Percentiles rank a stretch among this genome's conserved stretches.
Conservation (phyloP, 306 rosid species). For the Hylodesmum podocarpum region DNA sequence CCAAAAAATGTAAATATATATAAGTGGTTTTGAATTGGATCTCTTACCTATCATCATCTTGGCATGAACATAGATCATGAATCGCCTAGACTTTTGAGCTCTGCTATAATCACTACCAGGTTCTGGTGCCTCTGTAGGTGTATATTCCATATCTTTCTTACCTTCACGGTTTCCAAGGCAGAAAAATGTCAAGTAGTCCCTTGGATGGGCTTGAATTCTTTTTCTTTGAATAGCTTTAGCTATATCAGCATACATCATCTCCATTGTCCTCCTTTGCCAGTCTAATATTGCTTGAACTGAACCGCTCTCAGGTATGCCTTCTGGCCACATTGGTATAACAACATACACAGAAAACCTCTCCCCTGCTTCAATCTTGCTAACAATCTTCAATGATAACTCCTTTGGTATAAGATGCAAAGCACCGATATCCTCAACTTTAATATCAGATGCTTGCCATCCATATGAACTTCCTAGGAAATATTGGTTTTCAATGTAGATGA, state of each 20-base stretch:
- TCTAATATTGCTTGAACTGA: slow-evolving; percentile 85
- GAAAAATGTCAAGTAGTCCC: slow-evolving; percentile 63
- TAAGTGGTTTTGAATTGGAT: background rate
- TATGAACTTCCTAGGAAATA: slow-evolving; percentile 87
- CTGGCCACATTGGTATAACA: slow-evolving; percentile 96
- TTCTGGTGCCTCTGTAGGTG: slow-evolving; percentile 60
- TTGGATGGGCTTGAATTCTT: slow-evolving; percentile 36
- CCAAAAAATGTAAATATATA: background rate
- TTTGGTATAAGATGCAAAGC: slow-evolving; percentile 85
- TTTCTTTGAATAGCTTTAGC: slow-evolving; percentile 53
- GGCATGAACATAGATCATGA: slow-evolving; percentile 97
- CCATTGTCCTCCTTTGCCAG: slow-evolving; percentile 84
- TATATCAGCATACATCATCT: slow-evolving; percentile 87
- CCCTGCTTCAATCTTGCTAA: slow-evolving; percentile 81
- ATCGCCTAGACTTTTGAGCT: slow-evolving; percentile 56
- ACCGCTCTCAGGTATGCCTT: slow-evolving; percentile 79
- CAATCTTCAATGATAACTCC: slow-evolving; percentile 76
- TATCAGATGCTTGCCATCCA: slow-evolving; percentile 63
- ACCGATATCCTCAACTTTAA: slow-evolving; percentile 58
- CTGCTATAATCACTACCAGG: slow-evolving; percentile 54
- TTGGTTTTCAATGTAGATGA: slow-evolving; percentile 88
- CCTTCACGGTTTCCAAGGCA: slow-evolving; percentile 80
- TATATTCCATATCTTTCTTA: slow-evolving; percentile 33
- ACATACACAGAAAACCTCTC: slow-evolving; percentile 70
- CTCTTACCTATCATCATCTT: slow-evolving; percentile 92